Evolutionary conservation across 2,329 filamentous ascomycete genomes (phyloP).

Genomic region (Penicillium sp.): DNA sequence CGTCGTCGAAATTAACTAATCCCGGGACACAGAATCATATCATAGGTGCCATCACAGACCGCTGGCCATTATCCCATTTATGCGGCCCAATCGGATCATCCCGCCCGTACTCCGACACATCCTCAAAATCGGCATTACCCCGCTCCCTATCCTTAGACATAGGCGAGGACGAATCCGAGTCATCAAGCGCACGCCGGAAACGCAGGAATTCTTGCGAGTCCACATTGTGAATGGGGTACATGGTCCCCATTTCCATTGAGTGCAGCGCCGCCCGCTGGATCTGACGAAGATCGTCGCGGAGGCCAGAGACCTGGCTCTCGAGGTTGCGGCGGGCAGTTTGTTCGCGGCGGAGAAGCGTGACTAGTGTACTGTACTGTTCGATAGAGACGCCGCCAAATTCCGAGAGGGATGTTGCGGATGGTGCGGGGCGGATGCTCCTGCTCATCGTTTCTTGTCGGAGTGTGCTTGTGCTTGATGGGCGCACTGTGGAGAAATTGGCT

Average conservation of each 20-base stretch:
- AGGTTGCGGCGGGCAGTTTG: slow-evolving; percentile 47
- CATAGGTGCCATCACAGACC: slow-evolving; percentile 31
- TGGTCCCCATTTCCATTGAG: slow-evolving; percentile 32
- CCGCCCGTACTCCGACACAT: slow-evolving; percentile 28
- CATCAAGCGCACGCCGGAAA: slow-evolving; percentile 26
- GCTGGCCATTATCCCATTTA: slow-evolving; percentile 26
- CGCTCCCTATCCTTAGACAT: slow-evolving; percentile 15
- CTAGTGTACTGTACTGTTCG: slow-evolving; percentile 49
- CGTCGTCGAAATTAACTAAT: background rate
- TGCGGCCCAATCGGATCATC: slow-evolving; percentile 27
- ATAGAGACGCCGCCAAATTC: slow-evolving; percentile 41
- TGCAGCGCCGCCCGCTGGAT: slow-evolving; percentile 34
- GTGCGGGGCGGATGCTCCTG: slow-evolving; percentile 26
- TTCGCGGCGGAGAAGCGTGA: slow-evolving; percentile 48
- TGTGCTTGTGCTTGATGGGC: slow-evolving; percentile 33
- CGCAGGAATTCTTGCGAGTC: slow-evolving; percentile 35
- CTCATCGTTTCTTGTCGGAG: slow-evolving; percentile 34
- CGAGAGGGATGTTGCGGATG: slow-evolving; percentile 33
- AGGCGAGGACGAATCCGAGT: slow-evolving; percentile 18
- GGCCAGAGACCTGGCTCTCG: slow-evolving; percentile 43
- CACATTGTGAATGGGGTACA: slow-evolving; percentile 33
- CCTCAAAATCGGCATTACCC: slow-evolving; percentile 19
- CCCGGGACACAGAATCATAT: slow-evolving; percentile 20
- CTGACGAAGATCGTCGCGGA: slow-evolving; percentile 43
- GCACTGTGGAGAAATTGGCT: slow-evolving; percentile 16